Base-by-base conservation (phyloP, 176 grass and related monocot genomes). In the Bonia amplexicaulis region DNA sequence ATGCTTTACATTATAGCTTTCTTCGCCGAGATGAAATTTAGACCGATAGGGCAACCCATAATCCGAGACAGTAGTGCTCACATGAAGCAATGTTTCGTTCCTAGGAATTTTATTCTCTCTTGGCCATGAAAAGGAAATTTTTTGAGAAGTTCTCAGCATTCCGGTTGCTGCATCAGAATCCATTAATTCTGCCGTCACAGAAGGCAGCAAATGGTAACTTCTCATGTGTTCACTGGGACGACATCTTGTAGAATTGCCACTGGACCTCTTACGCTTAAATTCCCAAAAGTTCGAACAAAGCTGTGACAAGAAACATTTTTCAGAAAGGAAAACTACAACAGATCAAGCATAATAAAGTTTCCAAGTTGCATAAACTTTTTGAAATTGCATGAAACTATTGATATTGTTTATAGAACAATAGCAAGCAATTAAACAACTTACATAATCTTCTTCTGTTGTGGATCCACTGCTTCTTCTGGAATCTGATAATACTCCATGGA, bases 231-330 rank as follows among this genome's bases (percentile, higher is more conserved):
- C 49, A 37, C 37, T 35, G 25, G 12, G 48, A 20, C 12, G 8
- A 40, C 82, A 48, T 40, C 26, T 74, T 55, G 26, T 20, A 80
- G 76, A 57, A 47, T 9, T 55, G 40, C 78, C 12, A 0, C 41
- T 29, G 2, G 85, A 52, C 2, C 16, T 60, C 74, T 79, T 90
- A 48, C 31, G 49, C 59, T 87, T 90, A 9, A 79, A 74, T 41
- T 79, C 80, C 44, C 2, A 45, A 9, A 31, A 58, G 45, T 80
- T 35, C 3, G 6, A 63, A 35, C 35, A 39, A 69, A 87, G 5
- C 85, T 91, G 75, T 45, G 63, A 4, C 19, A 80, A 22, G 1
- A 74, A 71, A 73, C 0, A 9, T 46, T 19, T 2, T 7, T 69
- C 14, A 83, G 75, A 62, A 67, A 45, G 0, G 2, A 16, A 12